phyloP scores from a whole-genome alignment of 2,329 filamentous ascomycete species.

The Didymellaceae sp. region DNA sequence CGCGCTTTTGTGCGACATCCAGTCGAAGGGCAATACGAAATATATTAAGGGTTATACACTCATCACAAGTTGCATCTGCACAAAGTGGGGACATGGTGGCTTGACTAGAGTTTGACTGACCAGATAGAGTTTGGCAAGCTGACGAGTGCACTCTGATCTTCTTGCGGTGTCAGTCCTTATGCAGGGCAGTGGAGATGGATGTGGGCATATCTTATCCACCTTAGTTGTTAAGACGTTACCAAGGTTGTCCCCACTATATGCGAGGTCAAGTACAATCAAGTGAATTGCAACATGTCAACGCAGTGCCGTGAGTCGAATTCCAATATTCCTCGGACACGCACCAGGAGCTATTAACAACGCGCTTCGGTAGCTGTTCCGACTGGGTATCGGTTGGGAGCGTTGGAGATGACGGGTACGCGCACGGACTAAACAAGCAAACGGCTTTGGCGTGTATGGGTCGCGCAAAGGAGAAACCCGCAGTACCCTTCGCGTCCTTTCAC shows the following conservation, averaged over 20 bases:
- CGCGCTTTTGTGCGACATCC: no score
- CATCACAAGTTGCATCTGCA: no score
- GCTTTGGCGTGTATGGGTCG: slow-evolving; percentile 5
- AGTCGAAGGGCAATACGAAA: not conserved
- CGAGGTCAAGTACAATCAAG: not conserved
- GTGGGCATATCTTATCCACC: slow-evolving; percentile 1
- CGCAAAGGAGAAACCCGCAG: slow-evolving; percentile 12
- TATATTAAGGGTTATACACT: no score
- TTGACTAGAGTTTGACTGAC: not conserved
- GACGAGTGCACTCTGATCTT: not conserved
- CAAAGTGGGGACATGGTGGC: no score
- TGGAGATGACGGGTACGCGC: slow-evolving; percentile 8
- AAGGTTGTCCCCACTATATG: slow-evolving; percentile 1
- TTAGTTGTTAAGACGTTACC: not conserved
- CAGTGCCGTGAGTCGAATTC: not conserved
- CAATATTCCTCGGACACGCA: not conserved
- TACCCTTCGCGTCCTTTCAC: not conserved
- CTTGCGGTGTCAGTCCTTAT: not conserved
- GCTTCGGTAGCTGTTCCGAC: slow-evolving; percentile 11
- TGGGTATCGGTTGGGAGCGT: no score
- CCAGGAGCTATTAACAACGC: not conserved
- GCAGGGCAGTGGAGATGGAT: slow-evolving; percentile 15
- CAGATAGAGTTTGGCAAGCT: not conserved
- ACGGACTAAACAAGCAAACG: slow-evolving; percentile 12
- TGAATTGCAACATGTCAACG: not conserved